Evolutionary conservation across 805 yeast species (phyloP), one percentile per base, ranked within the genome.

Genomic region (Yarrowia divulgata): DNA sequence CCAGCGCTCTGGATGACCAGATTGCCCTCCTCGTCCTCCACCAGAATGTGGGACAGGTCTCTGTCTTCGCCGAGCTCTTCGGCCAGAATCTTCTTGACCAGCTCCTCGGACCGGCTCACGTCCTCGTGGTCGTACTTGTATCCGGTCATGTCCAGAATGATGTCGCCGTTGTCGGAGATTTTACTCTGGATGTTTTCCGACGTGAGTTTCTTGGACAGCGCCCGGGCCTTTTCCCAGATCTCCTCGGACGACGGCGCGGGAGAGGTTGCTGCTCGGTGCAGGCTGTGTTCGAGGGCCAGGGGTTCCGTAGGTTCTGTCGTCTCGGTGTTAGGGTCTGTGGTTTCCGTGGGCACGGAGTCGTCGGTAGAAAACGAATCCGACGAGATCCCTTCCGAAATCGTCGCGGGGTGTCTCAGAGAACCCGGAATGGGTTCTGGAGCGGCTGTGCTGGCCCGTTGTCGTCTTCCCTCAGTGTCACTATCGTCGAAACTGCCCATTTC

Each of bases 141-240:
- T 18, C 99, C 99, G 74, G 93, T 96, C 88, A 94, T 91, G 79
- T 95, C 99, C 55, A 95, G 80, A 50, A 93, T 85, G 73, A 95
- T 83, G 75, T 93, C 97, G 13, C 99, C 99, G 74, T 91, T 90
- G 71, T 89, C 88, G 71, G 91, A 97, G 45, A 93, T 85, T 73
- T 88, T 91, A 37, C 96, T 88, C 0, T 98, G 97, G 40, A 95
- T 93, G 75, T 93, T 91, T 72, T 85, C 83, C 18, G 73, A 67
- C 18, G 85, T 87, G 49, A 91, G 82, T 75, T 84, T 87, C 72
- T 85, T 84, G 35, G 94, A 86, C 32, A 91, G 80, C 50, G 86
- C 86, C 70, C 83, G 82, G 7, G 90, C 89, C 72, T 86, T 82
- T 71, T 87, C 89, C 62, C 87, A 77, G 0, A 87, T 84, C 66